phyloP scores from a whole-genome alignment of 2,329 filamentous ascomycete species.

The Magnaporthiopsis poae region DNA sequence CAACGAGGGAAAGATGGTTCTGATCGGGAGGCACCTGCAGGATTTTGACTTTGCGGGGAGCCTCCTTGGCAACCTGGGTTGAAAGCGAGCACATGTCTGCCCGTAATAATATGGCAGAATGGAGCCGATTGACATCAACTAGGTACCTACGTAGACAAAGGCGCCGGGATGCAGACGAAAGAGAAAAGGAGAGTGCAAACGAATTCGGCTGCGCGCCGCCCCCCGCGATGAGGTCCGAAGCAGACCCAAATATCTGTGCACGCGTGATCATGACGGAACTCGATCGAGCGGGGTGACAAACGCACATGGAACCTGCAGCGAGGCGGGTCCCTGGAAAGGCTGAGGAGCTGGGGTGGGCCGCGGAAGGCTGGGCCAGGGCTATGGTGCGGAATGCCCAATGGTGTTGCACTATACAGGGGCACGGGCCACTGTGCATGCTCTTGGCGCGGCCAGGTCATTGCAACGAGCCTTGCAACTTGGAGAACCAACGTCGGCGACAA shows the following conservation, averaged over 20 bases:
- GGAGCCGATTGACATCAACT: no score
- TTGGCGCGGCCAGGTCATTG: neutral
- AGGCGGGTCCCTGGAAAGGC: neutral
- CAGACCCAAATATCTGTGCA: neutral
- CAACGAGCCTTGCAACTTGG: constrained; percentile 1
- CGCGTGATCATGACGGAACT: no score
- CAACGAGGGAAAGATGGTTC: constrained; percentile 46
- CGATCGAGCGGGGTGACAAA: neutral
- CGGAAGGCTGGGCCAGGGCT: no score
- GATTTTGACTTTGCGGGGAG: constrained; percentile 42
- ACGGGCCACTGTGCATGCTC: neutral
- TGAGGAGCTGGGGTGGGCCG: neutral
- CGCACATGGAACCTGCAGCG: no score
- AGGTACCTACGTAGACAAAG: neutral
- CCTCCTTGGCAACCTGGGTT: constrained; percentile 8
- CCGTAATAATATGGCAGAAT: no score
- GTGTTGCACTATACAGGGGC: neutral
- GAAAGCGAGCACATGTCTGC: neutral
- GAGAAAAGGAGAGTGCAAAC: neutral
- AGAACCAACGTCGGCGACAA: constrained; percentile 1
- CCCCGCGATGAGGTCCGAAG: no score
- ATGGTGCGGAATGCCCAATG: neutral
- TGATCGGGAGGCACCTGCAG: constrained; percentile 50
- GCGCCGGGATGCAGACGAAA: neutral
- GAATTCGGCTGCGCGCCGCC: neutral